phyloP scores from a whole-genome alignment of 2,329 filamentous ascomycete genomes.

The Apiospora hydei region DNA sequence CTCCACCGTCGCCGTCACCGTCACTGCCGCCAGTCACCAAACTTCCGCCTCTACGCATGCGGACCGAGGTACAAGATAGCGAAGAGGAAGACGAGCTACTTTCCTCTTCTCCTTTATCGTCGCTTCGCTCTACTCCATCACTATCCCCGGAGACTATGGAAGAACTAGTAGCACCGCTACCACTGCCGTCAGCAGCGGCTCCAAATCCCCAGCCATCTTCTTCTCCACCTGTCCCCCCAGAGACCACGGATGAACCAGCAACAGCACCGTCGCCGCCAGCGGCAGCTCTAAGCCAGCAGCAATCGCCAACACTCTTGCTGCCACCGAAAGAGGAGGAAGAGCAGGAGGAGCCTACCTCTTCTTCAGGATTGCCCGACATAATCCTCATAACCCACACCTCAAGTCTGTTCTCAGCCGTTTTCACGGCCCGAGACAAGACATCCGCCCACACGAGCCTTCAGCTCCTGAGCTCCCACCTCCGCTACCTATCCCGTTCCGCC shows the following conservation, averaged over 20 bases:
- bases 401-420: constrained; percentile 58
- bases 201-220: constrained; percentile 17
- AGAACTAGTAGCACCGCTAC: background rate
- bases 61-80: constrained; percentile 47
- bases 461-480: constrained; percentile 55
- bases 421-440: constrained; percentile 54
- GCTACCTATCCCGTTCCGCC: constrained; percentile 51
- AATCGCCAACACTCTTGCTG: background rate
- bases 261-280: constrained; percentile 36
- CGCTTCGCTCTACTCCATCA: constrained; percentile 1
- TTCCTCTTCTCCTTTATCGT: constrained; percentile 31
- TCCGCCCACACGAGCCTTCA: constrained; percentile 57
- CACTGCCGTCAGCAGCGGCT: background rate
- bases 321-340: constrained; percentile 25
- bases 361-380: constrained; percentile 47
- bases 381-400: constrained; percentile 65
- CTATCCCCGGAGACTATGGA: constrained; percentile 4
- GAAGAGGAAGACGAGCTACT: constrained; percentile 47
- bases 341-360: constrained; percentile 26
- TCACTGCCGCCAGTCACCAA: constrained; percentile 1
- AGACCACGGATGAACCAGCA: constrained; percentile 24
- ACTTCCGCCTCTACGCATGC: constrained; percentile 22
- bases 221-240: background rate
- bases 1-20: constrained; percentile 19
- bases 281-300: constrained; percentile 20